Conservation (phyloP, 2,329 filamentous ascomycete species). For the Tolypocladium amazonense region DNA sequence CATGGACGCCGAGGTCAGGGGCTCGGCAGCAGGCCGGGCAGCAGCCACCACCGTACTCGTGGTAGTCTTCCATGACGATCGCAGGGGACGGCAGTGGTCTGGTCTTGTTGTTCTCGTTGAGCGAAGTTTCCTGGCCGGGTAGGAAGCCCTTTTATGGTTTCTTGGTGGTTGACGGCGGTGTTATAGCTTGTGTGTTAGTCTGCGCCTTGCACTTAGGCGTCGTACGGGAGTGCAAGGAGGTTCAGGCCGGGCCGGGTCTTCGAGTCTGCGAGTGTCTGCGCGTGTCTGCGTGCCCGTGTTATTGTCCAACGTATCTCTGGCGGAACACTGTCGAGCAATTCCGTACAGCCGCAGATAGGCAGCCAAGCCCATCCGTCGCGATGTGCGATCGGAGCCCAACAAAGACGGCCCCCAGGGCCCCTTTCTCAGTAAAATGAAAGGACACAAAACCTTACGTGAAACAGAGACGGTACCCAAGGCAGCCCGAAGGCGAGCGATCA, state of each 20-base stretch:
- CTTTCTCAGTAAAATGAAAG: background rate
- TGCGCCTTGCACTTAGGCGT: background rate
- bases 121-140: background rate
- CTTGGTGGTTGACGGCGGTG: background rate
- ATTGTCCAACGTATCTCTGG: background rate
- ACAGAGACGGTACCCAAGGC: background rate
- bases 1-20: slow-evolving; percentile 18
- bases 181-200: background rate
- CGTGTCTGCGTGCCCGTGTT: background rate
- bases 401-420: background rate
- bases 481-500: background rate
- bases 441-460: background rate
- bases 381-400: background rate
- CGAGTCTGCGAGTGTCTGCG: background rate
- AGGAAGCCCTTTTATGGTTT: background rate
- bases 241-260: background rate
- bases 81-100: background rate
- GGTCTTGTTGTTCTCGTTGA: background rate
- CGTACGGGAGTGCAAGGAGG: background rate
- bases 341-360: background rate
- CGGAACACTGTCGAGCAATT: background rate
- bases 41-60: slow-evolving; percentile 7
- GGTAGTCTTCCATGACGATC: background rate
- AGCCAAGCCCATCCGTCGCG: background rate
- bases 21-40: slow-evolving; percentile 21